These are phyloP conservation scores for Paecilomyces formosus DNA, from an alignment of 2,329 filamentous ascomycete species.

Conservation along the genomic window DNA sequence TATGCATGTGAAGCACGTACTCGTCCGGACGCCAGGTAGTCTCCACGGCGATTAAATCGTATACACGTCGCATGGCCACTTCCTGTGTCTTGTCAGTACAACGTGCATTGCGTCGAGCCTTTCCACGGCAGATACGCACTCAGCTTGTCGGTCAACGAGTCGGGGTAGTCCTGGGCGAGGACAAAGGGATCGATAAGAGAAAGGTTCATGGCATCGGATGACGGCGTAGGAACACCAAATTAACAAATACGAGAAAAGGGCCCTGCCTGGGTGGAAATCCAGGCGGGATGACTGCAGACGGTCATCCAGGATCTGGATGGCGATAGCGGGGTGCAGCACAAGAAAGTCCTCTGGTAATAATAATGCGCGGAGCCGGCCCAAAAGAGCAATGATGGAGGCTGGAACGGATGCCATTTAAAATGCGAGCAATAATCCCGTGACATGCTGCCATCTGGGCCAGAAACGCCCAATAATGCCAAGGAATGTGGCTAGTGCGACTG, in stretches of 20 bases:
- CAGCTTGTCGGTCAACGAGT: conserved; percentile 80
- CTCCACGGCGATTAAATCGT: conserved; percentile 89
- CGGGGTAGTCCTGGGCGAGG: conserved; percentile 76
- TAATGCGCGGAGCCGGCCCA: neutral
- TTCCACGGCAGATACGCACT: conserved; percentile 52
- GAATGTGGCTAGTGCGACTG: conserved; percentile 3
- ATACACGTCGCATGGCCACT: conserved; percentile 59
- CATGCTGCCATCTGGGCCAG: neutral
- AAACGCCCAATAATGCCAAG: neutral
- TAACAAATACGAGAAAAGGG: neutral
- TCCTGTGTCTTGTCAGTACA: conserved; percentile 29
- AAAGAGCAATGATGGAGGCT: neutral
- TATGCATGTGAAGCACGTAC: conserved; percentile 37
- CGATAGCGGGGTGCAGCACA: neutral
- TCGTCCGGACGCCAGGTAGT: conserved; percentile 88
- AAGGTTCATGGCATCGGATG: conserved; percentile 53
- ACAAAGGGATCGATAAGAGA: conserved; percentile 65
- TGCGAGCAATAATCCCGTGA: neutral
- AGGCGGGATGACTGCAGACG: neutral
- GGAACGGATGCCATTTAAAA: conserved; percentile 9
- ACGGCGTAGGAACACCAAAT: neutral
- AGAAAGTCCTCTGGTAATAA: neutral
- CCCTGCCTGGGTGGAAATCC: conserved; percentile 5
- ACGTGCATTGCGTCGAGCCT: neutral
- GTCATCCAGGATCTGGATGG: neutral